Evolutionary conservation across 345 rosid genomes (phyloP), one percentile per base, ranked within the genome.

Genomic region (Turritis glabra): DNA sequence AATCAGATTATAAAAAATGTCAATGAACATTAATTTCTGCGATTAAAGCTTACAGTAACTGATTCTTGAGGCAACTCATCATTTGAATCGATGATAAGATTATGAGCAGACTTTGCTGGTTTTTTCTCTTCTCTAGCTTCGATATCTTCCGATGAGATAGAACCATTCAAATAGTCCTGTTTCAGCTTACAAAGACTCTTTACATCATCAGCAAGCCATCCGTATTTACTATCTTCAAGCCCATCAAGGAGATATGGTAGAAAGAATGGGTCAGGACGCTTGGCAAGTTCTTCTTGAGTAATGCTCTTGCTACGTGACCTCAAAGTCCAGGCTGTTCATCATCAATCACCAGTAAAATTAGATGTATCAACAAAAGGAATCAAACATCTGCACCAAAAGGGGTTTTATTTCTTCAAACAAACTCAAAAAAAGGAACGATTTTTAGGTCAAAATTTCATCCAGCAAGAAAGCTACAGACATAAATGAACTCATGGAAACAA

Each of bases 261-360:
- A 63, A 3, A 46, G 59, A 76, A 76, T 19, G 80, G 80, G 52
- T 76, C 76, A 62, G 71, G 75, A 62, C 75, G 80, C 52, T 76
- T 63, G 41, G 80, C 60, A 11, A 76, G 80, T 47, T 76, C 66
- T 35, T 47, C 23, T 18, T 51, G 43, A 10, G 30, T 63, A 18
- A 63, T 25, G 41, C 71, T 63, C 32, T 23, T 76, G 10, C 19
- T 15, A 1, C 11, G 18, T 37, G 50, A 33, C 71, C 74, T 69
- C 69, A 60, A 62, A 23, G 23, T 8, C 75, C 75, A 54, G 46
- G 71, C 75, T 76, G 44, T 63, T 26, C 75, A 64, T 9, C 19
- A 54, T 41, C 44, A 73, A 41, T 33, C 38, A 23, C 33, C 19
- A 43, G n/a, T 29, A 5, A 3, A 57, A 65, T 10, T 22, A 53